Evolutionary conservation across 257 asterid species (phyloP).

Genomic region (Capsicum rhomboideum): DNA sequence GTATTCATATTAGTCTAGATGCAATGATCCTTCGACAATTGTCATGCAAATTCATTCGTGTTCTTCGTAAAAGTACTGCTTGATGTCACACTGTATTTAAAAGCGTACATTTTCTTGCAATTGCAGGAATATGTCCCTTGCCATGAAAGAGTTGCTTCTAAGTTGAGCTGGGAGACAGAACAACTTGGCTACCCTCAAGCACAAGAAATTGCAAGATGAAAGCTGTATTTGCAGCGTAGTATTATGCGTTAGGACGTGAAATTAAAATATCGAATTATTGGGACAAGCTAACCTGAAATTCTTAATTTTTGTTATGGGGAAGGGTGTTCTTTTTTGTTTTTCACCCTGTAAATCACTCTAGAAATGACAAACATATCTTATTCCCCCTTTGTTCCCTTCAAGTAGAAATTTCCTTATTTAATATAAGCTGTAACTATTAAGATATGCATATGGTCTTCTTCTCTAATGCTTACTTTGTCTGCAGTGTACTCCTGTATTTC

Average conservation of each 20-base stretch:
- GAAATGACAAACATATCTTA: neutral
- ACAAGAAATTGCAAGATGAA: conserved; percentile 40
- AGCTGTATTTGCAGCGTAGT: conserved; percentile 11
- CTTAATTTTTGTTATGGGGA: conserved; percentile 20
- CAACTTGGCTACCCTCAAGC: conserved; percentile 25
- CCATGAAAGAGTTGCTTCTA: conserved; percentile 37
- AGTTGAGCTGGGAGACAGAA: conserved; percentile 44
- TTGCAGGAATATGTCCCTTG: conserved; percentile 36
- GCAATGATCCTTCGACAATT: neutral
- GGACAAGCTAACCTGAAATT: conserved; percentile 36
- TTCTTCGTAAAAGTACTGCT: neutral
- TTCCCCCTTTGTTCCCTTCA: neutral
- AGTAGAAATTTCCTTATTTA: neutral
- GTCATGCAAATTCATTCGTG: neutral
- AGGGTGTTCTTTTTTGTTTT: conserved; percentile 30
- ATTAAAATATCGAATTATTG: conserved; percentile 5
- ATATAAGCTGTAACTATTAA: conserved; percentile 4
- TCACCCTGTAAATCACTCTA: neutral
- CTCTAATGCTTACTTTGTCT: neutral
- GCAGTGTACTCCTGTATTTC: neutral
- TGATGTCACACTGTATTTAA: neutral
- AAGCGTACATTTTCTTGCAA: neutral
- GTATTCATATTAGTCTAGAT: neutral
- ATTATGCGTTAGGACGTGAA: conserved; percentile 13
- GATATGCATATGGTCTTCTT: neutral